A percentile compares a stretch with the other conserved stretches of the same genome.
phyloP scores from a whole-genome alignment of 2,329 filamentous ascomycete genomes.

The Fusarium keratoplasticum region DNA sequence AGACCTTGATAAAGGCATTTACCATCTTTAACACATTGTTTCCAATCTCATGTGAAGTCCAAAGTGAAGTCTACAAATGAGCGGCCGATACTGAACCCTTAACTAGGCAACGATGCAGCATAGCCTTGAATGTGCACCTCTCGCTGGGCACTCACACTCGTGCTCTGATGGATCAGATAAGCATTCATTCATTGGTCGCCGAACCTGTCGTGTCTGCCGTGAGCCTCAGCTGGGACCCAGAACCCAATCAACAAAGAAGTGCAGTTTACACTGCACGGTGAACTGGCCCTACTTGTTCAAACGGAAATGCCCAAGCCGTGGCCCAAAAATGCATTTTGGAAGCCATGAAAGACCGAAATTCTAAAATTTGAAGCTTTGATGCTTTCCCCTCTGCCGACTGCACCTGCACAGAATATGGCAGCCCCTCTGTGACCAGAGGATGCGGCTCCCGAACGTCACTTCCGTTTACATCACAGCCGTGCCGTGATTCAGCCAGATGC shows the following conservation, averaged over 20 bases:
- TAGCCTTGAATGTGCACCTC: neutral
- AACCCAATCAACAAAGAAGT: constrained; percentile 2
- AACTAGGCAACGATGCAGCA: neutral
- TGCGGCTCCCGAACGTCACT: constrained; percentile 14
- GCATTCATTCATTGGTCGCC: neutral
- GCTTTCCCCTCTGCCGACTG: neutral
- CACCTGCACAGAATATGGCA: neutral
- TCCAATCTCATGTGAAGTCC: neutral
- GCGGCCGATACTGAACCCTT: neutral
- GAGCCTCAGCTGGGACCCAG: neutral
- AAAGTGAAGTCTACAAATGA: neutral
- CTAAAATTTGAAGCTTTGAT: neutral
- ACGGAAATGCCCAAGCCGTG: neutral
- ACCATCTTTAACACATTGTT: neutral
- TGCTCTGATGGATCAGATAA: neutral
- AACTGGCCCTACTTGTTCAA: neutral
- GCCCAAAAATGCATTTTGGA: neutral
- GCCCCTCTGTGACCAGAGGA: neutral
- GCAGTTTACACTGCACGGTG: constrained; percentile 20
- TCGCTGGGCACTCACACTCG: neutral
- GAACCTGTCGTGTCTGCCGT: neutral
- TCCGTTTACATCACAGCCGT: constrained; percentile 10
- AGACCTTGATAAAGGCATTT: constrained; percentile 24
- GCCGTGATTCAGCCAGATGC: constrained; percentile 25
- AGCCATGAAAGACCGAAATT: neutral